Evolutionary conservation across 176 grass and related monocot genomes (phyloP).

Genomic region (Eleusine indica): DNA sequence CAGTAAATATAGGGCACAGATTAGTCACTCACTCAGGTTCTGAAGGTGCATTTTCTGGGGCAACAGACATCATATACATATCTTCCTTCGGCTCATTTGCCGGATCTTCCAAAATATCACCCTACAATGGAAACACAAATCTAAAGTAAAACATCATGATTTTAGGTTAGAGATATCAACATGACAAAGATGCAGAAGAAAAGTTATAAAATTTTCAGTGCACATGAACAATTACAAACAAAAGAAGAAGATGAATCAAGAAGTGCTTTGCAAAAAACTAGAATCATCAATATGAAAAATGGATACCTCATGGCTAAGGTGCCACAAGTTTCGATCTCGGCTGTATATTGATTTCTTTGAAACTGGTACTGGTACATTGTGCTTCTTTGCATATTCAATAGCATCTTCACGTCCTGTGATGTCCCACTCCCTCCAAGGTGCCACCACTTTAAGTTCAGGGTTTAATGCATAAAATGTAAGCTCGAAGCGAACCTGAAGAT

Average conservation of each 20-base stretch:
- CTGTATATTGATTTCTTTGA: slow-evolving; percentile 99
- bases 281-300: slow-evolving; percentile 15
- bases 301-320: slow-evolving; percentile 97
- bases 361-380: slow-evolving; percentile 76
- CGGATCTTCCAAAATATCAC: slow-evolving; percentile 96
- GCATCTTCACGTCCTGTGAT: slow-evolving; percentile 98
- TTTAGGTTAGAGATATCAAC: background rate
- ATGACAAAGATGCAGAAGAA: background rate
- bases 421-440: slow-evolving; percentile 98
- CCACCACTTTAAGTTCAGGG: slow-evolving; percentile 92
- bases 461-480: slow-evolving; percentile 97
- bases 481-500: slow-evolving; percentile 89
- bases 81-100: slow-evolving; percentile 93
- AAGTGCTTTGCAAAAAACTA: slow-evolving; percentile 1
- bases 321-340: slow-evolving; percentile 95
- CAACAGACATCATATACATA: slow-evolving; percentile 98
- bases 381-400: slow-evolving; percentile 93
- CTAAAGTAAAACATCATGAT: background rate
- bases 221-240: background rate
- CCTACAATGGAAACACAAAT: slow-evolving; percentile 51
- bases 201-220: background rate
- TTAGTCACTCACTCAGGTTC: slow-evolving; percentile 71
- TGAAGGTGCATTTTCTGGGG: slow-evolving; percentile 75
- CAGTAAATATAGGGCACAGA: background rate
- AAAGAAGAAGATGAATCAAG: background rate